Evolutionary conservation across 345 rosid species (phyloP).

Genomic region (Nasturtium officinale): DNA sequence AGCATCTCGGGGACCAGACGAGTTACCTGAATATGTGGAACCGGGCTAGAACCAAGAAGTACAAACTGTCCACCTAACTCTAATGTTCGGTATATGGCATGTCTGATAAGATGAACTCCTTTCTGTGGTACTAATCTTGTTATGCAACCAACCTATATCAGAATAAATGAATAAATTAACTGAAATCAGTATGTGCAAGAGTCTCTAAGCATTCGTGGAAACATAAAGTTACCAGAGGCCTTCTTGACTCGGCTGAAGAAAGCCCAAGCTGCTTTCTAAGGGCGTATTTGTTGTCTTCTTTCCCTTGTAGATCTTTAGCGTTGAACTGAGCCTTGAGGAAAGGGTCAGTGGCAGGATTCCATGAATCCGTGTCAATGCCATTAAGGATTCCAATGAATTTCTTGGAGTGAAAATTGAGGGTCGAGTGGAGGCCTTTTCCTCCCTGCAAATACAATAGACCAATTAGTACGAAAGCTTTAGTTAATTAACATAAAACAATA

Average conservation of each 20-base stretch:
- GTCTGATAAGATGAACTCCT: constrained; percentile 95
- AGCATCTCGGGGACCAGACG: neutral
- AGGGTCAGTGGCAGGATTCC: constrained; percentile 93
- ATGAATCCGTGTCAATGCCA: constrained; percentile 88
- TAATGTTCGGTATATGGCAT: constrained; percentile 84
- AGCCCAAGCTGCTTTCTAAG: constrained; percentile 78
- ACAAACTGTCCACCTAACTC: constrained; percentile 96
- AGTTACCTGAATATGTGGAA: constrained; percentile 82
- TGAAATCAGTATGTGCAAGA: constrained; percentile 13
- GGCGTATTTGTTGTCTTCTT: constrained; percentile 76
- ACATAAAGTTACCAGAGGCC: constrained; percentile 67
- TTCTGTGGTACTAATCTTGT: constrained; percentile 98
- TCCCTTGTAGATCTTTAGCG: constrained; percentile 80
- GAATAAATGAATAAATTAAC: neutral
- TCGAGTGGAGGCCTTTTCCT: constrained; percentile 88
- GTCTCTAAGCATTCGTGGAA: neutral
- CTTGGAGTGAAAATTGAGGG: constrained; percentile 77
- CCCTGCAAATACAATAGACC: constrained; percentile 52
- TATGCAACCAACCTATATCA: constrained; percentile 83
- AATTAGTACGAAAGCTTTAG: neutral
- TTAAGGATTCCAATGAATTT: constrained; percentile 90
- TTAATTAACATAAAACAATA: neutral
- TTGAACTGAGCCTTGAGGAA: constrained; percentile 78
- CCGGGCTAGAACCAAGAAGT: constrained; percentile 97
- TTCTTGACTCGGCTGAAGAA: constrained; percentile 62